These are phyloP conservation scores for Linum tenue DNA, from an alignment of 345 rosid species.

Conservation along the genomic window DNA sequence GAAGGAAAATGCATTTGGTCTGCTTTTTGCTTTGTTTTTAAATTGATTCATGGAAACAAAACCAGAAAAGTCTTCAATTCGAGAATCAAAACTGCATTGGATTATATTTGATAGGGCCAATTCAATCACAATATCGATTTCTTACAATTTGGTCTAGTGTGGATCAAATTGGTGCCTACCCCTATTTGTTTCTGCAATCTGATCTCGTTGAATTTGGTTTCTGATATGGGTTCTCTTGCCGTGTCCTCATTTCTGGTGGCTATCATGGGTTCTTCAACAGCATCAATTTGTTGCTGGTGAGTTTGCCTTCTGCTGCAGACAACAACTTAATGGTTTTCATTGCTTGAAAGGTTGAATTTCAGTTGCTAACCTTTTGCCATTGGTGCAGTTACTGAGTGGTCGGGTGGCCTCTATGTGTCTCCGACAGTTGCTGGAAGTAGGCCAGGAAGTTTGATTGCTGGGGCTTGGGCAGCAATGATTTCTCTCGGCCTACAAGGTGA, in stretches of 20 bases:
- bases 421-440: conserved; percentile 94
- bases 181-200: no score
- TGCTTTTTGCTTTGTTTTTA: no score
- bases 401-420: conserved; percentile 86
- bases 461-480: conserved; percentile 96
- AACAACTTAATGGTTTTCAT: background rate
- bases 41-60: no score
- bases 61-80: no score
- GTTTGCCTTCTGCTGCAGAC: conserved; percentile 13
- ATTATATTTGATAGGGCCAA: no score
- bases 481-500: conserved; percentile 74
- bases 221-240: conserved; percentile 22
- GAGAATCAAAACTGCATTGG: no score
- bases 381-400: conserved; percentile 84
- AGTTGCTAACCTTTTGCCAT: conserved; percentile 12
- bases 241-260: conserved; percentile 28
- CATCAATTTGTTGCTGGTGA: conserved; percentile 95
- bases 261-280: conserved; percentile 34
- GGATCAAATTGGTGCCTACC: no score
- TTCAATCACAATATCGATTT: no score
- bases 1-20: no score
- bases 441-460: conserved; percentile 82
- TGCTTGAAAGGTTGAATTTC: conserved; percentile 3
- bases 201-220: conserved; percentile 6
- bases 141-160: no score